Percentiles rank a stretch among this genome's conserved stretches.
Evolutionary conservation across 805 yeast genomes (phyloP).

Genomic region (Saturnispora quitensis): DNA sequence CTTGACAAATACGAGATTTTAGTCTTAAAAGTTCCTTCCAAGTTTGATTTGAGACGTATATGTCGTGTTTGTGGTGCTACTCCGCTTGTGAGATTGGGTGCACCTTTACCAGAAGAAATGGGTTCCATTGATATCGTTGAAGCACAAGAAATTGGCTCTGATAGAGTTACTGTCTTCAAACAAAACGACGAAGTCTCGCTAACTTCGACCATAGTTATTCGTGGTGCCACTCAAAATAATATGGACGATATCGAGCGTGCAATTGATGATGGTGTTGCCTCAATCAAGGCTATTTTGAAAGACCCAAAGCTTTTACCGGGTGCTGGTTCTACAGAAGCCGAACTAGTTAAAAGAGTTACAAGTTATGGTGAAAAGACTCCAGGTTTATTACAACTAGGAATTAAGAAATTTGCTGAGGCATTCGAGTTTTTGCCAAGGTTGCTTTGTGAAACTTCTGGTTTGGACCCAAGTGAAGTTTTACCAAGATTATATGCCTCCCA

Average conservation of each 20-base stretch:
- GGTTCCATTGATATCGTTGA: slow-evolving; percentile 83
- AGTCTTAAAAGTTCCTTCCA: slow-evolving; percentile 83
- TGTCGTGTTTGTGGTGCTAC: slow-evolving; percentile 97
- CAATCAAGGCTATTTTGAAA: slow-evolving; percentile 80
- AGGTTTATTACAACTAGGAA: slow-evolving; percentile 86
- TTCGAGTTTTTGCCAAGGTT: slow-evolving; percentile 92
- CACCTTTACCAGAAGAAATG: slow-evolving; percentile 91
- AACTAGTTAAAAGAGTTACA: slow-evolving; percentile 69
- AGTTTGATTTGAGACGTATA: slow-evolving; percentile 87
- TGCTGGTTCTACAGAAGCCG: slow-evolving; percentile 93
- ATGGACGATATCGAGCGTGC: slow-evolving; percentile 96
- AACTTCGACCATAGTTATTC: slow-evolving; percentile 85
- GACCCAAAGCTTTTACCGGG: slow-evolving; percentile 83
- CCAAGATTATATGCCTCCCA: slow-evolving; percentile 87
- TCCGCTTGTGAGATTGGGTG: slow-evolving; percentile 87
- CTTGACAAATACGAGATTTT: slow-evolving; percentile 78
- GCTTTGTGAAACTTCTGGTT: slow-evolving; percentile 88
- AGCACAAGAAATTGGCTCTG: slow-evolving; percentile 94
- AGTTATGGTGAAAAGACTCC: slow-evolving; percentile 90
- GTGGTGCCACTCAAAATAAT: slow-evolving; percentile 94
- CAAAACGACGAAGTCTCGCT: slow-evolving; percentile 61
- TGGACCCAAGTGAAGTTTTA: slow-evolving; percentile 82
- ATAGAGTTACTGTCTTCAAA: slow-evolving; percentile 87
- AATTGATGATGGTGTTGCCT: slow-evolving; percentile 91
- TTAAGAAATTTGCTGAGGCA: slow-evolving; percentile 87